Conservation (phyloP, 352 stramenopile species). For the Bremia lactucae region DNA sequence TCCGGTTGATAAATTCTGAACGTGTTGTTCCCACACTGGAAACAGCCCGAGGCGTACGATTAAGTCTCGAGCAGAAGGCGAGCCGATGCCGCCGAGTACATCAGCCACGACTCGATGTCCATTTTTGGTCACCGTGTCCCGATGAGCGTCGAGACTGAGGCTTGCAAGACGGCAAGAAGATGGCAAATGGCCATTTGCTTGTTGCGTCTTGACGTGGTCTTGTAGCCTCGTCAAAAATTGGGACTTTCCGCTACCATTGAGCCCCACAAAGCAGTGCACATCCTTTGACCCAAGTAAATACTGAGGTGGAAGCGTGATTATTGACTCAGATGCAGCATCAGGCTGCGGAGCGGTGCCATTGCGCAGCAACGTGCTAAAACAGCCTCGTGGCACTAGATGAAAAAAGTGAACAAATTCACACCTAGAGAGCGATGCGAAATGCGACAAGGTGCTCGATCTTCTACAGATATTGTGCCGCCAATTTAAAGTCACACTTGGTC, state of each 20-base stretch:
- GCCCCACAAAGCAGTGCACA: constrained; percentile 58
- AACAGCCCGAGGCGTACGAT: constrained; percentile 89
- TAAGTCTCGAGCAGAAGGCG: constrained; percentile 71
- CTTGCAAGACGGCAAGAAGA: constrained; percentile 25
- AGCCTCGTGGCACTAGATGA: not conserved
- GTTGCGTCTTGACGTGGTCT: constrained; percentile 15
- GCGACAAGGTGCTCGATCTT: constrained; percentile 3
- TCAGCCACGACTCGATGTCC: constrained; percentile 48
- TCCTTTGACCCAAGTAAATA: constrained; percentile 42
- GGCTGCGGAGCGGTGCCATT: constrained; percentile 4
- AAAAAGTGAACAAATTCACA: constrained; percentile 3
- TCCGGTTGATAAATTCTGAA: constrained; percentile 85
- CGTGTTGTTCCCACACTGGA: constrained; percentile 68
- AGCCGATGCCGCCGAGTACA: constrained; percentile 57
- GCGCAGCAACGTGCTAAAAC: constrained; percentile 11
- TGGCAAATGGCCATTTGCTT: constrained; percentile 13
- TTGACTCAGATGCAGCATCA: constrained; percentile 6
- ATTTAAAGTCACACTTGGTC: not conserved
- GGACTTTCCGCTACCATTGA: constrained; percentile 65
- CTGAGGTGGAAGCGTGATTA: constrained; percentile 27
- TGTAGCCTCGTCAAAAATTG: constrained; percentile 40
- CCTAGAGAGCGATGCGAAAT: not conserved
- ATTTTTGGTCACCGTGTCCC: constrained; percentile 55
- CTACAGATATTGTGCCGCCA: not conserved
- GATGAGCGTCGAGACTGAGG: constrained; percentile 83